Evolutionary conservation across 495 filamentous ascomycete genomes (phyloP), one percentile per base, ranked within the genome.

Genomic region (Xylaria telfairii): DNA sequence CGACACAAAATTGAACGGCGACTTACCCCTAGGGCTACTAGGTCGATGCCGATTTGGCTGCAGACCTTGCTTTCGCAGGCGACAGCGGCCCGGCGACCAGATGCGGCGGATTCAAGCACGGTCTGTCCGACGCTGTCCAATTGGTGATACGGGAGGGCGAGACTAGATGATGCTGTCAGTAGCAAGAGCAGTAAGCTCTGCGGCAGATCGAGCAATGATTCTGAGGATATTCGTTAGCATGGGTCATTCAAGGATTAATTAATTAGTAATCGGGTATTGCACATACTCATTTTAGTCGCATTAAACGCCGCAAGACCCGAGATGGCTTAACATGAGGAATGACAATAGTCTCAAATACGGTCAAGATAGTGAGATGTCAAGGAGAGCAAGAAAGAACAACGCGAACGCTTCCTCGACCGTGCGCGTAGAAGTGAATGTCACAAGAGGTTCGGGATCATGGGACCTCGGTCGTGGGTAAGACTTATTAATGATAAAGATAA

Each of bases 31-130:
- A 81, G 75, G 60, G 89, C 83, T 54, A 97, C 77, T 51, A 94
- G 85, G 17, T 93, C 86, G 13, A 89, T 88, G 24, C 94, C 94
- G 76, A 96, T 89, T 24, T 88, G 78, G 72, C 91, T 94, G 74
- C 94, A 97, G 73, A 92, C 85, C 0, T 84, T 79, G 72, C 87
- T 94, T 77, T 96, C 93, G 44, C 89, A 91, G 1, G 94, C 92
- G n/a, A 95, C 91, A 47, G 92, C 94, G 0, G 94, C 94, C 24
- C 69, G 62, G n/a, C 67, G 78, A 7, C 75, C 78, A 6, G 74
- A 72, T 30, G 34, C 49, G n/a, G 49, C 47, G 26, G 63, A 13
- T n/a, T 71, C 60, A 7, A 78, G 69, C 6, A 78, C 76, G 1
- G 42, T 26, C 28, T 78, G 74, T 28, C 41, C 74, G 13, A 34